Conservation (phyloP, 176 grass and related monocot genomes). For the Triticum dicoccoides region DNA sequence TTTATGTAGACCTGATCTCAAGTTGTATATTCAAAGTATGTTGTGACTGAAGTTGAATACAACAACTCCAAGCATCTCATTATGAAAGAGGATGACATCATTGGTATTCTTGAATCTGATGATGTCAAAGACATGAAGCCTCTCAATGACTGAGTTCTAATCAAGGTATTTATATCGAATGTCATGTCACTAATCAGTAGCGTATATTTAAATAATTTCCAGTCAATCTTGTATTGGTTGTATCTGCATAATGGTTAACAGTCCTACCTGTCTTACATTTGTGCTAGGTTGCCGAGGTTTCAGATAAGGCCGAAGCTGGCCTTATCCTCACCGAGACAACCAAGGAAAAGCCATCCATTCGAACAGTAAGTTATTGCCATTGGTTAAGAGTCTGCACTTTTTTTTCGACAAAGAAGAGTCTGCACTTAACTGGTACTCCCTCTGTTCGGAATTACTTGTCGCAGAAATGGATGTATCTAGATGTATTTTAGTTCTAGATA, state of each 20-base stretch:
- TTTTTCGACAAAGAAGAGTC: too few species aligned
- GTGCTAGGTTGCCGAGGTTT: constrained; percentile 55
- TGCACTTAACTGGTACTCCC: too few species aligned
- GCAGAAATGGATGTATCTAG: too few species aligned
- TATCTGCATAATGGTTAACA: neutral
- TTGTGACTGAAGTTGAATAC: constrained; percentile 71
- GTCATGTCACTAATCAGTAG: neutral
- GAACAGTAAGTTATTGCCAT: constrained; percentile 44
- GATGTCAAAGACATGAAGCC: constrained; percentile 86
- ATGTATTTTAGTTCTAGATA: too few species aligned
- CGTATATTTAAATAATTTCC: neutral
- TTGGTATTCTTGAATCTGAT: constrained; percentile 55
- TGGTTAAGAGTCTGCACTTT: too few species aligned
- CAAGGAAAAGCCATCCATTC: constrained; percentile 75
- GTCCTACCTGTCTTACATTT: too few species aligned
- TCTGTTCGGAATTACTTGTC: too few species aligned
- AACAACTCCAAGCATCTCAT: constrained; percentile 69
- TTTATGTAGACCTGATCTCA: constrained; percentile 51
- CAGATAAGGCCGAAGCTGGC: constrained; percentile 66
- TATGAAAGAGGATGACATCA: constrained; percentile 80
- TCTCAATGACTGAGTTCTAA: constrained; percentile 62
- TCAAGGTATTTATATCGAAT: constrained; percentile 49
- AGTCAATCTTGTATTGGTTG: neutral
- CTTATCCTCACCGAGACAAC: constrained; percentile 66
- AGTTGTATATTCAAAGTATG: constrained; percentile 77